phyloP scores from a whole-genome alignment of 805 yeast species.

The Ogataea sp. region DNA sequence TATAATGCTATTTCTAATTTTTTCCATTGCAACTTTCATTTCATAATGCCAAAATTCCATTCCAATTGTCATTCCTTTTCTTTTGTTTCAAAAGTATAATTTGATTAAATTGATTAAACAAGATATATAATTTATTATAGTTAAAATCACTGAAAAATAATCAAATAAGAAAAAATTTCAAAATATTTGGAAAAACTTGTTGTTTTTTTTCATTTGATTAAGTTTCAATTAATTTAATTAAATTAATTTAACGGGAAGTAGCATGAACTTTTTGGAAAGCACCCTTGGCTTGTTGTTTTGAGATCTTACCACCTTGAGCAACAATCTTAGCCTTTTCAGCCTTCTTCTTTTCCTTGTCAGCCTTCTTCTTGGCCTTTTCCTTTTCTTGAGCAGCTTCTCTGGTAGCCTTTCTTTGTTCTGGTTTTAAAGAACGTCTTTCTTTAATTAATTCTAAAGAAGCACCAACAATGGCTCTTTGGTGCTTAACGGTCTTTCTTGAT shows the following conservation, averaged over 20 bases:
- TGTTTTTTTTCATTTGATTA: too few species aligned
- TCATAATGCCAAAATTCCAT: too few species aligned
- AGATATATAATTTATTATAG: too few species aligned
- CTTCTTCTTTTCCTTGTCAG: constrained; percentile 90
- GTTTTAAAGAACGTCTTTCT: constrained; percentile 94
- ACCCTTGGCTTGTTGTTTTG: constrained; percentile 97
- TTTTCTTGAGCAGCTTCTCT: constrained; percentile 83
- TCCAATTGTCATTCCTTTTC: too few species aligned
- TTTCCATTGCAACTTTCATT: too few species aligned
- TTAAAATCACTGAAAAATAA: too few species aligned
- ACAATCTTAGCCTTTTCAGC: constrained; percentile 81
- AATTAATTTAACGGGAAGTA: constrained; percentile 74
- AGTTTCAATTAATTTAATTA: neutral
- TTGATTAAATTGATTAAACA: too few species aligned
- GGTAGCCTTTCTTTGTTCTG: constrained; percentile 96
- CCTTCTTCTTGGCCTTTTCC: constrained; percentile 86
- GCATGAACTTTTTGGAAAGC: constrained; percentile 96
- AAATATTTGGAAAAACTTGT: too few species aligned
- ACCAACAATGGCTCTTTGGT: constrained; percentile 99
- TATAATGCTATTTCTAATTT: too few species aligned
- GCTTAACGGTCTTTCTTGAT: constrained; percentile 94
- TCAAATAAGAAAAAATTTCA: too few species aligned
- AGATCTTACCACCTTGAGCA: constrained; percentile 66
- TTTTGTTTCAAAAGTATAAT: too few species aligned
- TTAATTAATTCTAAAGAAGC: constrained; percentile 97